phyloP scores from a whole-genome alignment of 352 stramenopile genomes.

The Thraustotheca clavata region DNA sequence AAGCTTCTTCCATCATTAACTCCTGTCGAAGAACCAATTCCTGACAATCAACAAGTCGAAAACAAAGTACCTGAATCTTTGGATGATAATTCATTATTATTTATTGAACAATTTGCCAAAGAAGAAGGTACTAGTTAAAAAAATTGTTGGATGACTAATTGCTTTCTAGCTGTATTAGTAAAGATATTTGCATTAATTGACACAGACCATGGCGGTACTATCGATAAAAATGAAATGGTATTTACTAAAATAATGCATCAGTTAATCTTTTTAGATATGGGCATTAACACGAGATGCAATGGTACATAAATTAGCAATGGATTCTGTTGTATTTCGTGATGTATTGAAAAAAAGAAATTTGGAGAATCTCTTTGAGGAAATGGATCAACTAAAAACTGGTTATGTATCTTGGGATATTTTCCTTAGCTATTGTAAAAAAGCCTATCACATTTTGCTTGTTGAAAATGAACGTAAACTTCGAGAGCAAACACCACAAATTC shows the following conservation, averaged over 20 bases:
- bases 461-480: slow-evolving; percentile 1
- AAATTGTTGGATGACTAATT: not conserved
- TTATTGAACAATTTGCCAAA: not conserved
- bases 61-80: not conserved
- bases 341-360: slow-evolving; percentile 47
- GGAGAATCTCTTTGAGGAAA: slow-evolving; percentile 27
- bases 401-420: slow-evolving; percentile 54
- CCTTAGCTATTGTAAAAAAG: slow-evolving; percentile 33
- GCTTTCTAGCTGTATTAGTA: slow-evolving; percentile 23
- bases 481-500: slow-evolving; percentile 1
- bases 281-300: slow-evolving; percentile 51
- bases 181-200: slow-evolving; percentile 59
- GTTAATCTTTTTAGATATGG: slow-evolving; percentile 25
- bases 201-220: slow-evolving; percentile 45
- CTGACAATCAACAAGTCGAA: not conserved
- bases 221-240: slow-evolving; percentile 53
- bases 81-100: not conserved
- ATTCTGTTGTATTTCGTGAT: slow-evolving; percentile 38
- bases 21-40: not conserved
- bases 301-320: slow-evolving; percentile 36
- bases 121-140: slow-evolving; percentile 10
- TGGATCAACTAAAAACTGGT: slow-evolving; percentile 24
- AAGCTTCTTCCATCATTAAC: not conserved
- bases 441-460: slow-evolving; percentile 38
- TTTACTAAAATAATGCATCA: not conserved